Conservation (phyloP, 805 yeast genomes). For the Grigorovia transvaalensis region DNA sequence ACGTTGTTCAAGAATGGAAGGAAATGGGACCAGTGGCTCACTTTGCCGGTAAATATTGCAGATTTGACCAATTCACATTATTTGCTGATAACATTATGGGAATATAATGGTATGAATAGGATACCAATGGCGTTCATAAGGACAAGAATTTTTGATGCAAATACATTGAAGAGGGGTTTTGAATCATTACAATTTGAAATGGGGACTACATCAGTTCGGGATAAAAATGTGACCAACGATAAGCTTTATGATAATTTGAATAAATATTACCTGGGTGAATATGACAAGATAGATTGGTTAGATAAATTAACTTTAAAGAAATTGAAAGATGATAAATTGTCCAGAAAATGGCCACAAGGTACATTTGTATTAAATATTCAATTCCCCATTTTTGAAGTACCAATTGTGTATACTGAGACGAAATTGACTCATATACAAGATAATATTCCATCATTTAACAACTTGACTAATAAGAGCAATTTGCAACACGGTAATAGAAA, state of each 20-base stretch:
- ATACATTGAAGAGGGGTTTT: conserved; percentile 60
- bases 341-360: conserved; percentile 16
- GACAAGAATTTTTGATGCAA: conserved; percentile 48
- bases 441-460: conserved; percentile 30
- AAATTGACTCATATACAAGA: conserved; percentile 29
- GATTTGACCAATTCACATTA: conserved; percentile 59
- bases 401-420: conserved; percentile 57
- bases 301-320: conserved; percentile 53
- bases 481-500: conserved; percentile 8
- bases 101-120: conserved; percentile 45
- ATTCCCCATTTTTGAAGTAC: conserved; percentile 57
- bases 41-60: conserved; percentile 58
- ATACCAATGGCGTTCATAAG: conserved; percentile 52
- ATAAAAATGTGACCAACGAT: conserved; percentile 18
- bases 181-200: conserved; percentile 42
- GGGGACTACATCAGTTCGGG: conserved; percentile 25
- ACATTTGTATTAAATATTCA: conserved; percentile 39
- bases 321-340: conserved; percentile 26
- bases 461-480: conserved; percentile 27
- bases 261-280: conserved; percentile 58
- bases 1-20: conserved; percentile 36
- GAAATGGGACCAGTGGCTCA: conserved; percentile 65
- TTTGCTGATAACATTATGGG: conserved; percentile 56
- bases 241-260: conserved; percentile 44
- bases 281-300: conserved; percentile 56